phyloP scores from a whole-genome alignment of 2,329 filamentous ascomycete species.

The Colletotrichum sp. region DNA sequence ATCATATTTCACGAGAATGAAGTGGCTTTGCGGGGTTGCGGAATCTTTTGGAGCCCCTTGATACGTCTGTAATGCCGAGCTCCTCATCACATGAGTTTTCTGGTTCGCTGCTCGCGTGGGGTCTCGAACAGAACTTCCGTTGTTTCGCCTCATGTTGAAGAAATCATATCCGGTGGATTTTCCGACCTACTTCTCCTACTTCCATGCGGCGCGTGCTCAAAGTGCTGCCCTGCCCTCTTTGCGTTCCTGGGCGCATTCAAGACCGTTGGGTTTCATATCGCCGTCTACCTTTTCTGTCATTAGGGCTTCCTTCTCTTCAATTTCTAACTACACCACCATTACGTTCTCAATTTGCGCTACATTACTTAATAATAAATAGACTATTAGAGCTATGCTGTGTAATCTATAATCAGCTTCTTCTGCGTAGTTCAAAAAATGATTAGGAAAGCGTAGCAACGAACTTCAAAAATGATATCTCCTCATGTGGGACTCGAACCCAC shows the following conservation, averaged over 20 bases:
- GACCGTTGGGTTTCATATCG: not conserved
- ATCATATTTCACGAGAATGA: not conserved
- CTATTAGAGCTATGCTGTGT: too few relatives aligned
- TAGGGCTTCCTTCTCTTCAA: not conserved
- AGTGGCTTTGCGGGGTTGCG: not conserved
- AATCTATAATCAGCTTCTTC: too few relatives aligned
- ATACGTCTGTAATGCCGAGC: not conserved
- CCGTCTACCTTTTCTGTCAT: not conserved
- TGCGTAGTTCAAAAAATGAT: too few relatives aligned
- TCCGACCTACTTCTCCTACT: not conserved
- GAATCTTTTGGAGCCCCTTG: not conserved
- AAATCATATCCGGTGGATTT: not conserved
- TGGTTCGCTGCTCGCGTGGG: not conserved
- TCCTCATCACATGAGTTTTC: not conserved
- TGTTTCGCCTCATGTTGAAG: not conserved
- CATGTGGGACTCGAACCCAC: constrained; percentile 20
- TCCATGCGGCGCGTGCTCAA: not conserved
- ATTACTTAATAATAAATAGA: too few relatives aligned
- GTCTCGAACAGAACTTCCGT: not conserved
- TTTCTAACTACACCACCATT: not conserved
- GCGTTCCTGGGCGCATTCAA: too few relatives aligned
- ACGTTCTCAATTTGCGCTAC: too few relatives aligned
- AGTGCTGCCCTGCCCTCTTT: not conserved
- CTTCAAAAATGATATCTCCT: not conserved
- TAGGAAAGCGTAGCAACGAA: not conserved